Percentiles rank a stretch among this genome's conserved stretches.
Conservation (phyloP, 257 asterid genomes). For the Linaria vulgaris region DNA sequence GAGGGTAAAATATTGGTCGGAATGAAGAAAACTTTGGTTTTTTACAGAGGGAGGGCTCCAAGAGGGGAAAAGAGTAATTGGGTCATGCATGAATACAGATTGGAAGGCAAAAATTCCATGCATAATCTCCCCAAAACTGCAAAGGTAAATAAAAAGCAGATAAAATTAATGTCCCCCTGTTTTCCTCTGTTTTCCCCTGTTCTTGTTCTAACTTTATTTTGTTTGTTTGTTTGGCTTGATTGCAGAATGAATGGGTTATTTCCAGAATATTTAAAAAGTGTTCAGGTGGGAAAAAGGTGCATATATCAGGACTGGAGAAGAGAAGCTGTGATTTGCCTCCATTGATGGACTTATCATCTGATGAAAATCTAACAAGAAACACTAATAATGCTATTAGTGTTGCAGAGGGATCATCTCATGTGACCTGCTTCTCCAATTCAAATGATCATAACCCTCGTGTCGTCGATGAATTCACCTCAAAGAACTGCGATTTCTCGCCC, state of each 20-base stretch:
- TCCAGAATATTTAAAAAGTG: constrained; percentile 72
- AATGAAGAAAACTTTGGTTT: constrained; percentile 77
- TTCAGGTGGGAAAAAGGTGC: constrained; percentile 59
- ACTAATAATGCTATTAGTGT: constrained; percentile 7
- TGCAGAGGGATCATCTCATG: constrained; percentile 36
- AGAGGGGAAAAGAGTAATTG: constrained; percentile 66
- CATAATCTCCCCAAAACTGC: constrained; percentile 44
- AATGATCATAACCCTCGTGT: constrained; percentile 40
- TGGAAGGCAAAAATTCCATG: constrained; percentile 47
- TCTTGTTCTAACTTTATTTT: constrained; percentile 6
- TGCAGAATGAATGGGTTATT: constrained; percentile 83
- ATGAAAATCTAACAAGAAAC: constrained; percentile 27
- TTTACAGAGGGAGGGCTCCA: constrained; percentile 74
- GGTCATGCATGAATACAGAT: constrained; percentile 80
- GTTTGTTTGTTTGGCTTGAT: not conserved
- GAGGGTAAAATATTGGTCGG: constrained; percentile 51
- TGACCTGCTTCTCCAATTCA: constrained; percentile 63
- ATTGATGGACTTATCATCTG: constrained; percentile 49
- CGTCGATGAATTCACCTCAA: constrained; percentile 27
- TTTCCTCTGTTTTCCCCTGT: constrained; percentile 36
- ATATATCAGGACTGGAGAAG: constrained; percentile 45
- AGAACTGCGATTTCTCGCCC: constrained; percentile 26
- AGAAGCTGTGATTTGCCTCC: constrained; percentile 45
- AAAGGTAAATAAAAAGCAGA: constrained; percentile 30
- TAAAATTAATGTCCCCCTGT: too few species aligned